Percentiles rank a stretch among this genome's conserved stretches.
These are phyloP conservation scores for Metarhizium album DNA, from an alignment of 2,329 filamentous ascomycete species.

Conservation along the genomic window DNA sequence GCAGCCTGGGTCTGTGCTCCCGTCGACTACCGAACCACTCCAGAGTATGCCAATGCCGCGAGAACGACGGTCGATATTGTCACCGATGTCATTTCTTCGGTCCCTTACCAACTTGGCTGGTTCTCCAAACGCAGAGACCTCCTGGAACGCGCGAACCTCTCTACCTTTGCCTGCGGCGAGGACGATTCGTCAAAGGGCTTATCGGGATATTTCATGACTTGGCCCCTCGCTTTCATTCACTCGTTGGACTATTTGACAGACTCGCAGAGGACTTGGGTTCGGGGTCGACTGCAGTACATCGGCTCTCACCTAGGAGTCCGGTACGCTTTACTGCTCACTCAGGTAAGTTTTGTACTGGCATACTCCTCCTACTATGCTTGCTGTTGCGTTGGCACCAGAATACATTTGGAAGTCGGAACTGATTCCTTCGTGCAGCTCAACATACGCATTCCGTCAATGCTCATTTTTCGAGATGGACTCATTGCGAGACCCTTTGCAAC, in stretches of 20 bases:
- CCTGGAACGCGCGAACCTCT: conserved; percentile 28
- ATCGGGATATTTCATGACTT: conserved; percentile 48
- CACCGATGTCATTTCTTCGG: conserved; percentile 47
- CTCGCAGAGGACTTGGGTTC: conserved; percentile 43
- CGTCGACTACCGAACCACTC: conserved; percentile 51
- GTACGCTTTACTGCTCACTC: conserved; percentile 43
- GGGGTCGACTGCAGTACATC: conserved; percentile 43
- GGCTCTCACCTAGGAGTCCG: conserved; percentile 45
- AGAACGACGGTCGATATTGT: conserved; percentile 41
- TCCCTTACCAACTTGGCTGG: conserved; percentile 54
- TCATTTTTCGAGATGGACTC: conserved; percentile 43
- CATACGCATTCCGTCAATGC: conserved; percentile 50
- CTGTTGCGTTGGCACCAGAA: background rate
- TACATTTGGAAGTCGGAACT: background rate
- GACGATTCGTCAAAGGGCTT: conserved; percentile 41
- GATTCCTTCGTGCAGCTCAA: conserved; percentile 32
- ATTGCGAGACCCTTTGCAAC: conserved; percentile 33
- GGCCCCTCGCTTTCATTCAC: conserved; percentile 44
- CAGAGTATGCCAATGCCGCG: conserved; percentile 47
- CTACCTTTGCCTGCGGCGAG: conserved; percentile 37
- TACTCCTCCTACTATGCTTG: background rate
- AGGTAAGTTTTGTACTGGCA: conserved; percentile 28
- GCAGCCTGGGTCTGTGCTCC: conserved; percentile 50
- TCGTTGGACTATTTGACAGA: conserved; percentile 50
- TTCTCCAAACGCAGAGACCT: conserved; percentile 34